Conservation (phyloP, 2,329 filamentous ascomycete species). For the Tolypocladium sp. region DNA sequence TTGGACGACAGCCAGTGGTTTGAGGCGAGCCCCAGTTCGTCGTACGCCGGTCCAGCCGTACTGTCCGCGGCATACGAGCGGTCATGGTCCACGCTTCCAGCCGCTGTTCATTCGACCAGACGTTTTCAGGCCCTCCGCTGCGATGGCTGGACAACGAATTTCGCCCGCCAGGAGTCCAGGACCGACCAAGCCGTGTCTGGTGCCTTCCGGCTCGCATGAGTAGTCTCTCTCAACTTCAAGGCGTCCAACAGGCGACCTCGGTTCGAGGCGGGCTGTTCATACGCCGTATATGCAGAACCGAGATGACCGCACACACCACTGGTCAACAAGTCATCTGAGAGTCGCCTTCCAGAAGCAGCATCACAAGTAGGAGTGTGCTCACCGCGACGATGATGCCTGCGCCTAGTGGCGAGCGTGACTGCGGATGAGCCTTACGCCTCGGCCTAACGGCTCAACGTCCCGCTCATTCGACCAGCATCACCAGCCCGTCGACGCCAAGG, state of each 20-base stretch:
- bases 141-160: neutral
- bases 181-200: neutral
- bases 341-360: neutral
- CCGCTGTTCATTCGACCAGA: neutral
- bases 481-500: neutral
- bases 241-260: neutral
- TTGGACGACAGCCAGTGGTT: neutral
- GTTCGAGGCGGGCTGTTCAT: neutral
- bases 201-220: neutral
- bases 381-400: neutral
- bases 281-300: neutral
- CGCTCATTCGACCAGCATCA: neutral
- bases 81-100: neutral
- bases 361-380: neutral
- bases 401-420: neutral
- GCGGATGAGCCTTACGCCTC: neutral
- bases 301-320: neutral
- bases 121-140: neutral
- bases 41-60: neutral
- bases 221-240: neutral
- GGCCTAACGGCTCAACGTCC: neutral
- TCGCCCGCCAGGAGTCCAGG: neutral
- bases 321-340: neutral
- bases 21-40: neutral
- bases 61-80: neutral